Percentiles rank a stretch among this genome's conserved stretches.
Conservation (phyloP, 2,329 filamentous ascomycete genomes). For the Didymella pomorum region DNA sequence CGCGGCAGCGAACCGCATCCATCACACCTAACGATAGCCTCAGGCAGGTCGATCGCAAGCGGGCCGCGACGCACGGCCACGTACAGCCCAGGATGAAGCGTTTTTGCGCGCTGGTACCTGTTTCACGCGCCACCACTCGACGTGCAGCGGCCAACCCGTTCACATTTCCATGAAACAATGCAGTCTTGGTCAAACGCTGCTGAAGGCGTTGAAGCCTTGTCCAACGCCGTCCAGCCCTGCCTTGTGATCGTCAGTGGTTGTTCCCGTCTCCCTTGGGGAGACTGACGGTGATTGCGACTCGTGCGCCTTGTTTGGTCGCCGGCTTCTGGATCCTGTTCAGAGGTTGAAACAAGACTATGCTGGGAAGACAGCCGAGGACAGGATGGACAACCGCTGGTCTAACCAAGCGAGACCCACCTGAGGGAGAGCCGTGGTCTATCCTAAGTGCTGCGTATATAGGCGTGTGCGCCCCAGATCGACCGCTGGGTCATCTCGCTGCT, state of each 20-base stretch:
- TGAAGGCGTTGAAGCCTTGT: slow-evolving; percentile 9
- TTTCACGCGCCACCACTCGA: slow-evolving; percentile 36
- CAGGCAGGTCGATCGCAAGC: slow-evolving; percentile 15
- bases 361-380: slow-evolving; percentile 20
- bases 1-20: slow-evolving; percentile 24
- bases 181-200: slow-evolving; percentile 32
- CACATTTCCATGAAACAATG: slow-evolving; percentile 44
- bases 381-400: slow-evolving; percentile 9
- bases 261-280: slow-evolving; percentile 7
- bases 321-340: slow-evolving; percentile 30
- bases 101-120: slow-evolving; percentile 24
- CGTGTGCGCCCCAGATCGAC: slow-evolving; percentile 14
- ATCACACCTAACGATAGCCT: slow-evolving; percentile 13
- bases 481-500: slow-evolving; percentile 26
- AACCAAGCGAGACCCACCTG: slow-evolving; percentile 4
- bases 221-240: slow-evolving; percentile 22
- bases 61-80: slow-evolving; percentile 21
- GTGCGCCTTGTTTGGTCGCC: slow-evolving; percentile 27
- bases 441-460: slow-evolving; percentile 19
- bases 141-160: slow-evolving; percentile 23
- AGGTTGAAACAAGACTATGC: slow-evolving; percentile 27
- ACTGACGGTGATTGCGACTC: slow-evolving; percentile 20
- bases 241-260: slow-evolving; percentile 25
- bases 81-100: slow-evolving; percentile 19
- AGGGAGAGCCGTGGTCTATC: slow-evolving; percentile 6